These are phyloP conservation scores for Hypomontagnella submonticulosa DNA, from an alignment of 495 filamentous ascomycete species.

Conservation along the genomic window DNA sequence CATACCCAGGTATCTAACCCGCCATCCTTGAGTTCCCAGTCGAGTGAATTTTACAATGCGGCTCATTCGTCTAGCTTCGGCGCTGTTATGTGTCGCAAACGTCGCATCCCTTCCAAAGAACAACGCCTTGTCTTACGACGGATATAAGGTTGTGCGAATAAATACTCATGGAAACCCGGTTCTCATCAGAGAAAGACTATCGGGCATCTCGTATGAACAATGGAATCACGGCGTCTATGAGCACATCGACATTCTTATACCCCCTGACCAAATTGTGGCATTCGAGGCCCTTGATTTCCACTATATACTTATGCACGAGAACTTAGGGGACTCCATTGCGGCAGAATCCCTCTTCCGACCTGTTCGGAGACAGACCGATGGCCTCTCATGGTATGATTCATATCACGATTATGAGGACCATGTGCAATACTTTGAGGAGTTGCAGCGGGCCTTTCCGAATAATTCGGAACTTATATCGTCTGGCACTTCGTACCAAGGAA, in stretches of 20 bases:
- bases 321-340: slow-evolving; percentile 56
- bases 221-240: slow-evolving; percentile 47
- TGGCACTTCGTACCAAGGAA: slow-evolving; percentile 56
- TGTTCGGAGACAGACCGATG: slow-evolving; percentile 21
- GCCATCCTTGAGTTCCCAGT: background rate
- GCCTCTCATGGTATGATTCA: slow-evolving; percentile 57
- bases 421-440: slow-evolving; percentile 53
- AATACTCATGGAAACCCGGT: slow-evolving; percentile 35
- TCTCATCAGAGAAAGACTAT: slow-evolving; percentile 45
- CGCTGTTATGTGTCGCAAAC: slow-evolving; percentile 11
- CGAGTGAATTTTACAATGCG: slow-evolving; percentile 7
- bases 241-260: slow-evolving; percentile 52
- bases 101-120: slow-evolving; percentile 11
- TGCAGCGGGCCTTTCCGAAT: slow-evolving; percentile 52
- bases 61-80: background rate
- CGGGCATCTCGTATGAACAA: slow-evolving; percentile 42
- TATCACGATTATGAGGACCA: slow-evolving; percentile 62
- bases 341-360: slow-evolving; percentile 43
- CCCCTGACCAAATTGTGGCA: slow-evolving; percentile 46
- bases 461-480: slow-evolving; percentile 59
- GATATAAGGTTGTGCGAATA: slow-evolving; percentile 55
- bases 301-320: slow-evolving; percentile 54
- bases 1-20: background rate
- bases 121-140: slow-evolving; percentile 46
- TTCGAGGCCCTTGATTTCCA: slow-evolving; percentile 51